A percentile compares a stretch with the other conserved stretches of the same genome.
Evolutionary conservation across 2,329 filamentous ascomycete genomes (phyloP).

Genomic region (Clonostachys rosea): DNA sequence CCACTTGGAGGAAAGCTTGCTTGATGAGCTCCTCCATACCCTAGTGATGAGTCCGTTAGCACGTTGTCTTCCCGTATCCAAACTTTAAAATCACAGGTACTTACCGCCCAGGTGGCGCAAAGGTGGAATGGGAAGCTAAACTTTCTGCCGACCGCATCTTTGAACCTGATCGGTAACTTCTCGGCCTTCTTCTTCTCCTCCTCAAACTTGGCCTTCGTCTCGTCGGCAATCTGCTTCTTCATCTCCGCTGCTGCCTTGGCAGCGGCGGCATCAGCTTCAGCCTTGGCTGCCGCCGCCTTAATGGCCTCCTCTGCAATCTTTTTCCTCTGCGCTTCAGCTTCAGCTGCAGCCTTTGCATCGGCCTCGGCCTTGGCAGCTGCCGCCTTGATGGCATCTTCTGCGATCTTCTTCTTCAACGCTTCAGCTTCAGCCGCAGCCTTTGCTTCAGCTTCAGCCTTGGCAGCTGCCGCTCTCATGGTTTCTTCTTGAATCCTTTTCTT

Average conservation of each 20-base stretch:
- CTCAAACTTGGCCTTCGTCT: conserved; percentile 33
- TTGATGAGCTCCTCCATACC: conserved; percentile 85
- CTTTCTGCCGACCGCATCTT: conserved; percentile 85
- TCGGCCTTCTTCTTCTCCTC: conserved; percentile 42
- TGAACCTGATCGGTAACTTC: conserved; percentile 79
- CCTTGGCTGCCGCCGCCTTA: conserved; percentile 33
- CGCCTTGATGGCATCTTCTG: conserved; percentile 28
- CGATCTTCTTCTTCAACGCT: conserved; percentile 34
- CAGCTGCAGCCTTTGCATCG: conserved; percentile 31
- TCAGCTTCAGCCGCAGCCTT: conserved; percentile 34
- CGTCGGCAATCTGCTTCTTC: conserved; percentile 33
- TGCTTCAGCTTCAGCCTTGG: conserved; percentile 18
- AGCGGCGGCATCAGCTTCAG: conserved; percentile 32
- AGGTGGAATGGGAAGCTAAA: conserved; percentile 88
- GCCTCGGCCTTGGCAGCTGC: conserved; percentile 20
- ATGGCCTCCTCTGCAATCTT: conserved; percentile 25
- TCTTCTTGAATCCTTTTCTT: conserved; percentile 32
- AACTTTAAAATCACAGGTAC: conserved; percentile 21
- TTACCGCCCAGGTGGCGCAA: conserved; percentile 78
- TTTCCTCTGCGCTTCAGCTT: conserved; percentile 37
- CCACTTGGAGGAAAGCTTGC: conserved; percentile 77
- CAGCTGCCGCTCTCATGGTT: conserved; percentile 6
- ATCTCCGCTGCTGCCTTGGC: conserved; percentile 29
- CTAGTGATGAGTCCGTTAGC: conserved; percentile 32
- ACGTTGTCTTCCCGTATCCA: neutral